Conservation (phyloP, 169 alveolate species). For the Cyclospora cayetanensis region DNA sequence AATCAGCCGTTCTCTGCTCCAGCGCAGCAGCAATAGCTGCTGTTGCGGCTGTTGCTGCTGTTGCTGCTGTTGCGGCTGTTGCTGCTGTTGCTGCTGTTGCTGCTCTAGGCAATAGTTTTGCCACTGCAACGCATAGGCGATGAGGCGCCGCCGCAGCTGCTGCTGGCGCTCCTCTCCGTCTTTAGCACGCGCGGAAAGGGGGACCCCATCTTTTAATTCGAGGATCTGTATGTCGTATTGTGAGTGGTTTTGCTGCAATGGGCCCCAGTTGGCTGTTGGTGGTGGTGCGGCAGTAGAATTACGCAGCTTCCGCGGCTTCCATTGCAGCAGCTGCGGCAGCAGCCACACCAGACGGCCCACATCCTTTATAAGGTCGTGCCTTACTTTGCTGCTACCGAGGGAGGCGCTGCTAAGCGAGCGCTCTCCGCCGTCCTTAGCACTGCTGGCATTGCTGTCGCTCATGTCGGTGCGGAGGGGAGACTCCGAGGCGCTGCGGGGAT, state of each 20-base stretch:
- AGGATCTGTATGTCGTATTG: constrained; percentile 46
- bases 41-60: neutral
- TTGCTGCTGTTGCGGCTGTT: neutral
- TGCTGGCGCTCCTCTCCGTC: constrained; percentile 62
- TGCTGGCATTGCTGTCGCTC: no score
- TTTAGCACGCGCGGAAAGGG: constrained; percentile 15
- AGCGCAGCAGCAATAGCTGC: constrained; percentile 28
- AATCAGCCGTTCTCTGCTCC: constrained; percentile 37
- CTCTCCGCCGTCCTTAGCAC: neutral
- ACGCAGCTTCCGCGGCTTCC: constrained; percentile 22
- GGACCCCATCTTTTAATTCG: constrained; percentile 38
- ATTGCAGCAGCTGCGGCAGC: constrained; percentile 65
- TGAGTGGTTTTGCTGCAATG: constrained; percentile 38
- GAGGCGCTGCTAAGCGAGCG: neutral
- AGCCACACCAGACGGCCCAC: constrained; percentile 63
- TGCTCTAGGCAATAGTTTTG: constrained; percentile 44
- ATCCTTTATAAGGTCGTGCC: constrained; percentile 53
- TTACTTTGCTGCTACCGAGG: constrained; percentile 20
- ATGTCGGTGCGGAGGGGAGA: neutral
- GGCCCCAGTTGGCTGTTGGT: neutral
- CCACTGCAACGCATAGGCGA: constrained; percentile 55
- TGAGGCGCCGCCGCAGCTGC: constrained; percentile 56
- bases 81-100: constrained; percentile 57
- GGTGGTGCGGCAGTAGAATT: neutral
- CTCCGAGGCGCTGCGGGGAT: constrained; percentile 44